Evolutionary conservation across 257 asterid species (phyloP).

Genomic region (Coffea canephora): DNA sequence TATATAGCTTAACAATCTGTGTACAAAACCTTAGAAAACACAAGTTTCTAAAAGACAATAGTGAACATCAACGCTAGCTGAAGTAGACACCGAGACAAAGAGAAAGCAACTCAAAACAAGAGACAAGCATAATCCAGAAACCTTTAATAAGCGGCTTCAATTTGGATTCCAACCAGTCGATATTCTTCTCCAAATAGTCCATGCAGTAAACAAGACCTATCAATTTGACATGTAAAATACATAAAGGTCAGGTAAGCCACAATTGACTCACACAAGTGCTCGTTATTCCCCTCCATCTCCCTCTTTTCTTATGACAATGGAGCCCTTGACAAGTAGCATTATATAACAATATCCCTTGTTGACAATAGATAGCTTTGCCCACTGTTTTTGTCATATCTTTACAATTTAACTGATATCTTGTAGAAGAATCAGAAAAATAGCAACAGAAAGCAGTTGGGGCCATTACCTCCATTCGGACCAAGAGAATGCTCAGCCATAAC

Average conservation of each 20-base stretch:
- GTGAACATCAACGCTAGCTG: background rate
- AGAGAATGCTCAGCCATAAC: slow-evolving; percentile 93
- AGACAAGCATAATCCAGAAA: slow-evolving; percentile 20
- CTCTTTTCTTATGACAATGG: background rate
- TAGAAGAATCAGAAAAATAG: too few species aligned
- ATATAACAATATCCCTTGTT: background rate
- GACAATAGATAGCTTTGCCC: too few species aligned
- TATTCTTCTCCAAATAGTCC: slow-evolving; percentile 93
- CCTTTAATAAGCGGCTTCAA: slow-evolving; percentile 88
- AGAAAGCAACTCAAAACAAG: slow-evolving; percentile 8
- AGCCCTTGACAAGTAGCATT: background rate
- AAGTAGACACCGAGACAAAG: background rate
- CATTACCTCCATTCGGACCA: slow-evolving; percentile 95
- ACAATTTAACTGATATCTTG: too few species aligned
- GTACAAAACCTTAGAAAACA: background rate
- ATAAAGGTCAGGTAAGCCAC: background rate
- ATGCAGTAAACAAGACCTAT: slow-evolving; percentile 95
- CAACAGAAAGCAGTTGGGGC: background rate
- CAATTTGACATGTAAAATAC: slow-evolving; percentile 5
- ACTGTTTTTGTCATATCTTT: background rate
- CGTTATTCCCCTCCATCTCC: background rate
- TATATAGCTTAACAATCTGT: background rate
- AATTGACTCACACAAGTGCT: background rate
- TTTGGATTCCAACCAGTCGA: slow-evolving; percentile 86
- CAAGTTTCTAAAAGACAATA: background rate